These are phyloP conservation scores for Suillus decipiens DNA, from an alignment of 768 basidiomycete genomes.

Conservation along the genomic window DNA sequence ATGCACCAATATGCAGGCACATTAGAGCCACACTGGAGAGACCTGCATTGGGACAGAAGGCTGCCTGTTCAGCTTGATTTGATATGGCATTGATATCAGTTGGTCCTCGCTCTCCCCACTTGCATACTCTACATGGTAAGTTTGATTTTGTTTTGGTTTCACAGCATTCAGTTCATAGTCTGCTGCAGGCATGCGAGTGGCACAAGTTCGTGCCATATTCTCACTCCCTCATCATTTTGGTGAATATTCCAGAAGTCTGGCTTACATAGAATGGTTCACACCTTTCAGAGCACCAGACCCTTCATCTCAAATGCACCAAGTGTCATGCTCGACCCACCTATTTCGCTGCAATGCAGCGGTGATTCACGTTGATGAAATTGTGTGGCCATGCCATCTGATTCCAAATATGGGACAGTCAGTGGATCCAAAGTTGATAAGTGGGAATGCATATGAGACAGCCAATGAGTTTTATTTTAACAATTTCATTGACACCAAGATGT, in stretches of 20 bases:
- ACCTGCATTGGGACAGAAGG: background rate
- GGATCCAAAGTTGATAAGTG: constrained; percentile 13
- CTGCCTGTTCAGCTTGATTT: background rate
- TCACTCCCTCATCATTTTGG: constrained; percentile 11
- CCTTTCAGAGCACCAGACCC: constrained; percentile 12
- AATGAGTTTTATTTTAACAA: constrained; percentile 8
- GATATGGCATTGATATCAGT: background rate
- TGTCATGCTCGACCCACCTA: constrained; percentile 8
- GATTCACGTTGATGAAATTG: background rate
- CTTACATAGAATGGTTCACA: constrained; percentile 30
- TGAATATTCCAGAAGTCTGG: constrained; percentile 14
- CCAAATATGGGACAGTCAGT: constrained; percentile 20
- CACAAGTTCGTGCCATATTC: constrained; percentile 17
- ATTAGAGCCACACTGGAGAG: background rate
- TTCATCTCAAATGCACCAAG: background rate
- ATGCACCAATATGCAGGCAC: background rate
- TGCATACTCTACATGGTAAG: background rate
- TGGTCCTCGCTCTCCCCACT: background rate
- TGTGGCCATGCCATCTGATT: constrained; percentile 10
- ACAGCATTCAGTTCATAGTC: background rate
- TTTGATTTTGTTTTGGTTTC: background rate
- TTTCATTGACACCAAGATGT: constrained; percentile 4
- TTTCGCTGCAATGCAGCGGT: constrained; percentile 1
- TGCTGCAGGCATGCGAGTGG: constrained; percentile 13
- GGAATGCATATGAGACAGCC: constrained; percentile 2